phyloP scores from a whole-genome alignment of 2,329 filamentous ascomycete genomes.

The Aspergillus bombycis region DNA sequence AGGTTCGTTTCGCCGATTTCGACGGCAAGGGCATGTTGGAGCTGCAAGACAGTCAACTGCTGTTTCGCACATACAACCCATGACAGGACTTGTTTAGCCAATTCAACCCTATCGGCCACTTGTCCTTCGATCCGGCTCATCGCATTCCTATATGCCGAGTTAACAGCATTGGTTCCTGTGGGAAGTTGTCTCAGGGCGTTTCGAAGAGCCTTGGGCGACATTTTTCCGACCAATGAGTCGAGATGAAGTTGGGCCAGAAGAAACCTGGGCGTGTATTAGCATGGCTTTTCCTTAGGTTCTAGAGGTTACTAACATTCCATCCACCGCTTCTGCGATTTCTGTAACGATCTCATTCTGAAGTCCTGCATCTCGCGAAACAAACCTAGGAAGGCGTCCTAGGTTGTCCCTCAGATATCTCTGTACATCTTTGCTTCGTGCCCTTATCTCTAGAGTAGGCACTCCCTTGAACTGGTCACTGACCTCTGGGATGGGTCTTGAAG shows the following conservation, averaged over 20 bases:
- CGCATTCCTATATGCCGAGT: constrained; percentile 17
- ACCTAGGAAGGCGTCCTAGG: not conserved
- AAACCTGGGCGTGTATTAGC: constrained; percentile 19
- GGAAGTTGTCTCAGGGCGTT: not conserved
- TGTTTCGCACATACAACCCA: constrained; percentile 47
- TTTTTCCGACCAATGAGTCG: constrained; percentile 21
- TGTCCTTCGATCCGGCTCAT: constrained; percentile 51
- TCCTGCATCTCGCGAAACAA: not conserved
- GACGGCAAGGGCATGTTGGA: constrained; percentile 50
- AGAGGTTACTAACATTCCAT: constrained; percentile 37
- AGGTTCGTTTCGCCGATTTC: constrained; percentile 30
- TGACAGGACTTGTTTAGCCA: constrained; percentile 44
- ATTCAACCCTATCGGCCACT: constrained; percentile 25
- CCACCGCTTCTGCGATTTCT: constrained; percentile 25
- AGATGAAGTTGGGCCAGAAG: constrained; percentile 30
- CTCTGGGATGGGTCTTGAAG: not conserved
- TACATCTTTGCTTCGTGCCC: not conserved
- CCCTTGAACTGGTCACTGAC: not conserved
- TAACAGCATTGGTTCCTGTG: not conserved
- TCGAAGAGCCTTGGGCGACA: constrained; percentile 25
- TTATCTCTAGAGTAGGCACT: not conserved
- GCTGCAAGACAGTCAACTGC: constrained; percentile 38
- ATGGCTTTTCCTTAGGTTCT: no score
- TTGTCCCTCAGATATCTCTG: not conserved
- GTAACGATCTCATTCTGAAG: not conserved